Base-by-base conservation (phyloP, 2,329 filamentous ascomycete genomes). In the Aspergillus sp. region DNA sequence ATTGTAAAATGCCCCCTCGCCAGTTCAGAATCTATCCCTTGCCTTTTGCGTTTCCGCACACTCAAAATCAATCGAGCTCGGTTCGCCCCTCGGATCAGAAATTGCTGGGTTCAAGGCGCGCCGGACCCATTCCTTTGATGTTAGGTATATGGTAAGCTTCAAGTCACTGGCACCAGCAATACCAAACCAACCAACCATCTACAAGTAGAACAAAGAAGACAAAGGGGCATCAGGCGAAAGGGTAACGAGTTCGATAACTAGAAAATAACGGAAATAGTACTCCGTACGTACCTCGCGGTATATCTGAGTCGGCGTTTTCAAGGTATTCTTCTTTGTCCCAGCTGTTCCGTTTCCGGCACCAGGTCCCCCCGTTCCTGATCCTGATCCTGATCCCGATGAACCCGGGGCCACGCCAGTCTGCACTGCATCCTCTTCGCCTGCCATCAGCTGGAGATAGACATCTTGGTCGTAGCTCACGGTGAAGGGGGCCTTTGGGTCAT, bases 381-480 rank as follows among this genome's bases (percentile, higher is more conserved):
- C 51, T 21, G 41, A 3, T 9, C 27, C 27, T 31, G 27, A 31
- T 31, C 27, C 27, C 9, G 27, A 31, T 11, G 27, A 9, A 1
- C 27, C 27, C 27, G 27, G 27, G 1, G 9, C 27, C 27, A 31
- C 15, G 3, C 41, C 31, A 19, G 31, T 21, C 6, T 19, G 35
- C 35, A 7, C 33, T 14, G 47, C 31, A 14, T 19, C 41, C 4
- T 59, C 58, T 27, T 59, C 60, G 3, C 67, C 68, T 9, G 63
- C 62, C 23, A 64, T 64, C 33, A 72, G 58, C 48, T 70, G 67
- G 14, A 72, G 66, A 43, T 70, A 72, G 15, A 64, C 63, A 52
- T 72, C 70, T 37, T 72, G 69, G 40, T 72, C 70, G 52, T 72
- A 71, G 51, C 65, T 68, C 55, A 72, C 64, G 7, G 68, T 37